These are phyloP conservation scores for Calendula officinalis DNA, from an alignment of 129 eudicot species.

Conservation along the genomic window DNA sequence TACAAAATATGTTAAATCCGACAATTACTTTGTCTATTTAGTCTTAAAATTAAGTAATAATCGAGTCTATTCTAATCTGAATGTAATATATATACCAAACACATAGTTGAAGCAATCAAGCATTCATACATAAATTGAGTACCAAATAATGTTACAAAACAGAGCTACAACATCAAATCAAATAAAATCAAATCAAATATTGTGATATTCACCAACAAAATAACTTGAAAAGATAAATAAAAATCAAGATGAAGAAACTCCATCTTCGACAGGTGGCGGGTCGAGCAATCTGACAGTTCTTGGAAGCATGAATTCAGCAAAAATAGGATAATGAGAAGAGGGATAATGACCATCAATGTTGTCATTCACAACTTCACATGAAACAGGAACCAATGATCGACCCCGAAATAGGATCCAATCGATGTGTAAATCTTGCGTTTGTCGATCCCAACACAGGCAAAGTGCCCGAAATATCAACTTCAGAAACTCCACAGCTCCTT, in stretches of 20 bases:
- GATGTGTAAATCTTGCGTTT: slow-evolving; percentile 89
- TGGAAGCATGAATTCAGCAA: slow-evolving; percentile 94
- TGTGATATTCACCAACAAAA: slow-evolving; percentile 16
- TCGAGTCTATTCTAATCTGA: too few species aligned
- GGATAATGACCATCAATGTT: slow-evolving; percentile 86
- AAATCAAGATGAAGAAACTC: slow-evolving; percentile 5
- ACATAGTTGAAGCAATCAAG: neutral
- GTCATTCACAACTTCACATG: slow-evolving; percentile 80
- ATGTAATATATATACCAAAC: neutral
- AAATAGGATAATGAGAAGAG: slow-evolving; percentile 89
- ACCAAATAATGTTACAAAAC: slow-evolving; percentile 12
- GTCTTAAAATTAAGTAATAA: too few species aligned
- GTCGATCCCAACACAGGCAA: slow-evolving; percentile 99
- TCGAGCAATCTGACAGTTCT: slow-evolving; percentile 70
- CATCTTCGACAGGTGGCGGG: slow-evolving; percentile 57
- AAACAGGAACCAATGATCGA: slow-evolving; percentile 73
- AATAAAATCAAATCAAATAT: slow-evolving; percentile 2
- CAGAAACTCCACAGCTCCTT: slow-evolving; percentile 79
- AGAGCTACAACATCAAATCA: slow-evolving; percentile 14
- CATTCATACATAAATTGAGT: neutral
- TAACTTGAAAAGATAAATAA: slow-evolving; percentile 3
- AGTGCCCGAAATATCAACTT: slow-evolving; percentile 89
- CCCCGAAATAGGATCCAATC: slow-evolving; percentile 95
- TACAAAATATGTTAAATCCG: too few species aligned
- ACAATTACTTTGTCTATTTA: too few species aligned